Evolutionary conservation across 1,284 basidiomycete species (phyloP).

Genomic region (Cutaneotrichosporon sp.): DNA sequence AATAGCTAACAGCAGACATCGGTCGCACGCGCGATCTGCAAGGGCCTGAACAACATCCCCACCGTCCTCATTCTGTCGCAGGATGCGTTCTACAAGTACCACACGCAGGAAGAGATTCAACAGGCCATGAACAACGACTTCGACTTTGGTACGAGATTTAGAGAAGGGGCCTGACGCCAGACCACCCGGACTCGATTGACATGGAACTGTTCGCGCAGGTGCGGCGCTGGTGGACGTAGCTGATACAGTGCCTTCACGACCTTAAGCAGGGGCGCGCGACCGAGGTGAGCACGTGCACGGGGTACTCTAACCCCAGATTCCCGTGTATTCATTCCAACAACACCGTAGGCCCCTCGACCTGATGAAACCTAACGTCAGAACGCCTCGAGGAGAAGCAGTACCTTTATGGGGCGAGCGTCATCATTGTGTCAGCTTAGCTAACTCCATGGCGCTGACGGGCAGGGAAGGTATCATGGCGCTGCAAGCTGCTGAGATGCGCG

Average conservation of each 20-base stretch:
- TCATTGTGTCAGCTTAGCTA: conserved; percentile 64
- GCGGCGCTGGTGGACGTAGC: conserved; percentile 6
- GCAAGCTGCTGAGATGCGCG: conserved; percentile 72
- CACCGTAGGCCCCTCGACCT: conserved; percentile 59
- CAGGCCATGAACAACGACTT: conserved; percentile 80
- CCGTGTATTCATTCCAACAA: conserved; percentile 87
- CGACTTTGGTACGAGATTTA: conserved; percentile 62
- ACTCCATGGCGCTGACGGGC: conserved; percentile 11
- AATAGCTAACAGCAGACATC: conserved; percentile 63
- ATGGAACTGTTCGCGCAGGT: conserved; percentile 80
- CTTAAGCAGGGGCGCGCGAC: conserved; percentile 70
- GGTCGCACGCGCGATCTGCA: conserved; percentile 84
- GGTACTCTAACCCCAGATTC: conserved; percentile 59
- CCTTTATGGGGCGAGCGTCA: conserved; percentile 91
- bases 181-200: conserved; percentile 91
- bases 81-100: conserved; percentile 90
- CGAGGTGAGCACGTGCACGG: conserved; percentile 33
- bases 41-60: conserved; percentile 75
- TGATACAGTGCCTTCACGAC: conserved; percentile 72
- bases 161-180: conserved; percentile 48
- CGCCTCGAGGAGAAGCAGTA: conserved; percentile 81
- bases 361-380: conserved; percentile 51
- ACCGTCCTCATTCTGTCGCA: conserved; percentile 78
- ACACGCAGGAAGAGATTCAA: conserved; percentile 72
- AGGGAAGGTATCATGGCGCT: conserved; percentile 88